Evolutionary conservation across 805 yeast genomes (phyloP), one percentile per base, ranked within the genome.

Genomic region (Metschnikowia hibisci): DNA sequence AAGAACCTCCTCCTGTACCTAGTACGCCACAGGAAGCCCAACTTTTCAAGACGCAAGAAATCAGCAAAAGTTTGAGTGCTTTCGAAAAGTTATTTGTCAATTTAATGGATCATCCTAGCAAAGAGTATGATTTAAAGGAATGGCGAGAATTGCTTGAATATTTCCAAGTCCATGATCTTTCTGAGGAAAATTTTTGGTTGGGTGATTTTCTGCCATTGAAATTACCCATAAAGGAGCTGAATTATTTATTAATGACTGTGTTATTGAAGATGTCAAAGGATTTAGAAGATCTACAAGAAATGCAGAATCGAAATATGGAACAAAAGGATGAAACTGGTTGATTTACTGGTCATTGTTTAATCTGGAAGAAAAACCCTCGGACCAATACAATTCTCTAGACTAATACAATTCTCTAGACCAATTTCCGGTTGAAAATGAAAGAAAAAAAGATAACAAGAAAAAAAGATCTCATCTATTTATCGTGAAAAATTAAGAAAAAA

Each of bases 201-300:
- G 71, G 83, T 6, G 79, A 78, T 2, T 55, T 62, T 1, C 81
- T 89, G 1, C 96, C 96, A 0, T 63, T 87, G 32, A 69, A 84
- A 34, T 77, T 74, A 43, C 93, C 93, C 0, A 64, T 84, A 30
- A 75, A 74, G 50, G 89, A 87, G 57, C 80, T 89, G 0, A 77
- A 79, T 44, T 85, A 77, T 53, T 74, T 85, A 28, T 58, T 75
- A 25, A 58, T 69, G 42, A 60, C 73, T 42, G 52, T 64, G 31
- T 55, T 66, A 28, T 43, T 43, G 37, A 54, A 56, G 18, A 52
- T 63, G 8, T 62, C 65, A 30, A 39, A 48, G 3, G 62, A 60
- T 22, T 28, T 55, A 36, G 30, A 34, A 20, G 37, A 39, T 18
- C 13, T 41, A 18, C 46, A 41, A 32, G 39, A 32, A 23, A 30